phyloP scores from a whole-genome alignment of 306 rosid genomes.

The Sesbania bispinosa region DNA sequence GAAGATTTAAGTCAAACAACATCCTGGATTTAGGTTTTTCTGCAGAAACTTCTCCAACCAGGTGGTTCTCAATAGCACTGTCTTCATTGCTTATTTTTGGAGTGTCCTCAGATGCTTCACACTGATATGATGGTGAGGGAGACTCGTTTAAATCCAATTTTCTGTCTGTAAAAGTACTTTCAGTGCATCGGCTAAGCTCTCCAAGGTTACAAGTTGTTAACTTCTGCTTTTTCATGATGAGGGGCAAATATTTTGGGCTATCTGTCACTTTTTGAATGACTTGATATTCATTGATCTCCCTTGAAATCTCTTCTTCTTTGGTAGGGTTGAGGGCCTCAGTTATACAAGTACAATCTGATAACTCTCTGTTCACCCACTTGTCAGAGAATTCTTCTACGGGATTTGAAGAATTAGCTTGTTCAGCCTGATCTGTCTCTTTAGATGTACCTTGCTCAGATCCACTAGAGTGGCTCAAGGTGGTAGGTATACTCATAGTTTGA shows the following conservation, averaged over 20 bases:
- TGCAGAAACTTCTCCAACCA: conserved; percentile 29
- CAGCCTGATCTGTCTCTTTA: conserved; percentile 29
- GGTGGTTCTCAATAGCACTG: conserved; percentile 12
- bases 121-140: conserved; percentile 11
- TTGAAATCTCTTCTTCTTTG: conserved; percentile 4
- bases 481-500: conserved; percentile 25
- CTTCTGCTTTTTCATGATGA: background rate
- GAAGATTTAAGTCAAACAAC: conserved; percentile 54
- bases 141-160: conserved; percentile 40
- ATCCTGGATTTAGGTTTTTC: conserved; percentile 31
- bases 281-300: conserved; percentile 13
- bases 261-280: conserved; percentile 23
- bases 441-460: conserved; percentile 35
- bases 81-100: conserved; percentile 26
- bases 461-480: conserved; percentile 28
- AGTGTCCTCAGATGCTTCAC: conserved; percentile 25
- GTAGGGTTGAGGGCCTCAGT: conserved; percentile 16
- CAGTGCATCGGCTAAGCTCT: conserved; percentile 23
- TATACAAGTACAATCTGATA: conserved; percentile 22
- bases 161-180: conserved; percentile 17
- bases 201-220: conserved; percentile 20
- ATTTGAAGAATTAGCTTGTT: conserved; percentile 7
- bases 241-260: conserved; percentile 16
- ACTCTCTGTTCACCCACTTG: conserved; percentile 21
- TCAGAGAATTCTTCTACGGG: conserved; percentile 21